A percentile compares a stretch with the other conserved stretches of the same genome.
phyloP scores from a whole-genome alignment of 2,329 filamentous ascomycete species.

The Ceratocystis ficicola region DNA sequence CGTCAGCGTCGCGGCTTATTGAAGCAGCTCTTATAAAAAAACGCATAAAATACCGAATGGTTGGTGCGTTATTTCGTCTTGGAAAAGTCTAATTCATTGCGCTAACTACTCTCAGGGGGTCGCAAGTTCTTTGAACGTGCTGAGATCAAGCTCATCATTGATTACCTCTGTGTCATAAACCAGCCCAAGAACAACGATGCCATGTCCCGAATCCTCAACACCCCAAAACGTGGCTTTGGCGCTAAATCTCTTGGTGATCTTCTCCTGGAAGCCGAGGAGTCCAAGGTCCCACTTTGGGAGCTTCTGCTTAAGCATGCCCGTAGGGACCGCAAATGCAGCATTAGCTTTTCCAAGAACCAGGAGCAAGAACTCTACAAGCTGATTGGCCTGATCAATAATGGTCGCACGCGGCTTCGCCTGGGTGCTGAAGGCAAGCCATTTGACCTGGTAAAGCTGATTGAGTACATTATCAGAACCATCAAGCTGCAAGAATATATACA shows the following conservation, averaged over 20 bases:
- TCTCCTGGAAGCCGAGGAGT: slow-evolving; percentile 61
- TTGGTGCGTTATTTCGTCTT: slow-evolving; percentile 37
- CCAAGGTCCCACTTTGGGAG: slow-evolving; percentile 60
- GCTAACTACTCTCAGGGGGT: slow-evolving; percentile 34
- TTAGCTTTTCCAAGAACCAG: slow-evolving; percentile 40
- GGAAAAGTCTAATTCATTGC: not conserved
- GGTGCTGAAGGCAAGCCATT: slow-evolving; percentile 27
- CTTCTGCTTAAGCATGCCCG: slow-evolving; percentile 49
- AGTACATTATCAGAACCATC: slow-evolving; percentile 50
- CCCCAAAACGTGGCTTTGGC: slow-evolving; percentile 69
- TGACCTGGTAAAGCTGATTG: slow-evolving; percentile 38
- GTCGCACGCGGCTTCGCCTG: slow-evolving; percentile 28
- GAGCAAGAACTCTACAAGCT: slow-evolving; percentile 34
- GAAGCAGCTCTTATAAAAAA: slow-evolving; percentile 69
- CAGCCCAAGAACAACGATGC: slow-evolving; percentile 82
- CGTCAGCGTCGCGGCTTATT: slow-evolving; percentile 70
- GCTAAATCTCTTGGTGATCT: slow-evolving; percentile 63
- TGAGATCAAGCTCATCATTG: slow-evolving; percentile 76
- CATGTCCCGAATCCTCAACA: slow-evolving; percentile 70
- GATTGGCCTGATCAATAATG: slow-evolving; percentile 33
- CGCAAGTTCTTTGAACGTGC: slow-evolving; percentile 82
- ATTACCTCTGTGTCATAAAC: slow-evolving; percentile 76
- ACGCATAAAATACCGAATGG: slow-evolving; percentile 82
- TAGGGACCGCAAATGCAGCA: slow-evolving; percentile 36
- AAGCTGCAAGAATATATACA: slow-evolving; percentile 63